Evolutionary conservation across 2,329 filamentous ascomycete genomes (phyloP).

Genomic region (Teratosphaeria epicoccoides): DNA sequence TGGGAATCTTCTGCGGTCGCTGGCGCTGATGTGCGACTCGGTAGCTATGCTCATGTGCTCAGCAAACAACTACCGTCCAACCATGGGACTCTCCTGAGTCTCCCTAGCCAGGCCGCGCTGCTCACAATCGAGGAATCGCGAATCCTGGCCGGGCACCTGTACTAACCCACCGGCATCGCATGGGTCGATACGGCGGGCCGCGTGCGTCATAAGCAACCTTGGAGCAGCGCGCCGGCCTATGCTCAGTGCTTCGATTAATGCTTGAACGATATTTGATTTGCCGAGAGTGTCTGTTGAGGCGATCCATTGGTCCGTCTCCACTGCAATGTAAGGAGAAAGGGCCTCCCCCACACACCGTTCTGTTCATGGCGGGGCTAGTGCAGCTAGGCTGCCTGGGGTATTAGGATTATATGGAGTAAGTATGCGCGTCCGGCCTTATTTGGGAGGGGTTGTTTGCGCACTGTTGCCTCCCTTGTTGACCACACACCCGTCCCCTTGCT

Average conservation of each 20-base stretch:
- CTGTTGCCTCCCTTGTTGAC: neutral
- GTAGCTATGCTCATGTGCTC: neutral
- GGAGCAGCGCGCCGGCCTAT: conserved; percentile 1
- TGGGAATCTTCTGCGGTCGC: neutral
- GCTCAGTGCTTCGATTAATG: conserved; percentile 2
- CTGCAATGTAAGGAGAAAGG: neutral
- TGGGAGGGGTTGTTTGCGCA: neutral
- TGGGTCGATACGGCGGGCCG: neutral
- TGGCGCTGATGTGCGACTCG: neutral
- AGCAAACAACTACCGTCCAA: neutral
- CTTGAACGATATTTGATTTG: conserved; percentile 1
- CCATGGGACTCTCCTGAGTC: neutral
- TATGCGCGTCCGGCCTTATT: neutral
- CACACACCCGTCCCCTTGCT: neutral
- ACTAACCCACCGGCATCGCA: too few relatives aligned
- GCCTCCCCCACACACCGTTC: conserved; percentile 3
- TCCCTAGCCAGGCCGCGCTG: neutral
- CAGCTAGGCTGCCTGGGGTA: neutral
- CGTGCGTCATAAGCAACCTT: neutral
- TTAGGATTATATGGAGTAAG: neutral
- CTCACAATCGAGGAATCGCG: neutral
- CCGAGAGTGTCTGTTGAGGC: neutral
- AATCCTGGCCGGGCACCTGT: neutral
- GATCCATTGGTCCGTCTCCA: conserved; percentile 5
- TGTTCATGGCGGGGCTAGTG: conserved; percentile 1